Conservation (phyloP, 2,329 filamentous ascomycete genomes). For the Chrysoporthe deuterocubensis region DNA sequence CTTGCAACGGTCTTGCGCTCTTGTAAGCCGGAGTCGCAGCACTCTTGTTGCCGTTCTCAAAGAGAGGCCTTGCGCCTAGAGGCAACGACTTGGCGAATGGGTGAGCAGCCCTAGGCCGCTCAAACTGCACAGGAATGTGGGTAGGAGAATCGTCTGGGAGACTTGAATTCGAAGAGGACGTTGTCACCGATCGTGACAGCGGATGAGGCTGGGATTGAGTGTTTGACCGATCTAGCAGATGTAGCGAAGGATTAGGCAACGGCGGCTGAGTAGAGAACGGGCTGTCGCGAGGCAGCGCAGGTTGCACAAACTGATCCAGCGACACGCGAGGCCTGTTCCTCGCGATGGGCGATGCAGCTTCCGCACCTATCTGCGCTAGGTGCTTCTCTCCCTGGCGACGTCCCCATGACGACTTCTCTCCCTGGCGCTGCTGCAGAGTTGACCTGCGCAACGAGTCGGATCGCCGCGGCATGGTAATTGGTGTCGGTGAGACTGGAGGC, state of each 20-base stretch:
- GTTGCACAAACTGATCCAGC: constrained; percentile 75
- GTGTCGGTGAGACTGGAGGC: constrained; percentile 47
- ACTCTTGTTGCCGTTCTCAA: constrained; percentile 51
- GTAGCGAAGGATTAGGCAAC: constrained; percentile 58
- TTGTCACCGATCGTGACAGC: constrained; percentile 82
- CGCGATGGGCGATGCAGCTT: constrained; percentile 60
- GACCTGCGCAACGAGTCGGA: constrained; percentile 82
- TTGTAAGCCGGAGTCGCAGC: constrained; percentile 82
- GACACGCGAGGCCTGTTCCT: constrained; percentile 74
- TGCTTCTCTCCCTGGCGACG: constrained; percentile 62
- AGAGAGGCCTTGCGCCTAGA: constrained; percentile 58
- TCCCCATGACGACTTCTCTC: constrained; percentile 68
- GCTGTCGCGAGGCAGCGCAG: constrained; percentile 61
- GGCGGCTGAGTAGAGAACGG: constrained; percentile 62
- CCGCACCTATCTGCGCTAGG: constrained; percentile 53
- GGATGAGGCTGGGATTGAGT: constrained; percentile 69
- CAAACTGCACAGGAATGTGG: constrained; percentile 60
- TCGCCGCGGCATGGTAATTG: constrained; percentile 65
- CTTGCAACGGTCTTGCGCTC: constrained; percentile 73
- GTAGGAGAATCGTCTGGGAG: constrained; percentile 73
- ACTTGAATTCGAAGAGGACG: constrained; percentile 83
- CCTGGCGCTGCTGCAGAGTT: constrained; percentile 82
- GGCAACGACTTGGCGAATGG: constrained; percentile 78
- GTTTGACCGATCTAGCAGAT: constrained; percentile 48
- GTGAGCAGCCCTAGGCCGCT: constrained; percentile 50